A percentile compares a stretch with the other conserved stretches of the same genome.
Evolutionary conservation across 129 eudicot species (phyloP).

Genomic region (Tanacetum coccineum): DNA sequence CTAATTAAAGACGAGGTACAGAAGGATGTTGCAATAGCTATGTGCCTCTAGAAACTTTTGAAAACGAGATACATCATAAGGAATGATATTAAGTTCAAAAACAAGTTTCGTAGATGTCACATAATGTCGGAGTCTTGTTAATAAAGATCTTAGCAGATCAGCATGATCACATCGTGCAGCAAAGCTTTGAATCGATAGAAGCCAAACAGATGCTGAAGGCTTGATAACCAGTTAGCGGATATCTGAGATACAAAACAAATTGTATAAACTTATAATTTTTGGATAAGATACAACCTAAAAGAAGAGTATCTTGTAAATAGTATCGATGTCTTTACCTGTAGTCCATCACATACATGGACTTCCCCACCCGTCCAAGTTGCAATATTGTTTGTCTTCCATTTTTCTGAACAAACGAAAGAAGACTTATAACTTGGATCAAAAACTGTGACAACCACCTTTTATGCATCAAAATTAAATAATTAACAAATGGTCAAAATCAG

Average conservation of each 20-base stretch:
- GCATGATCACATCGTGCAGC: slow-evolving; percentile 68
- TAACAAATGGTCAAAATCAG: not conserved
- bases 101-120: not conserved
- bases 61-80: slow-evolving; percentile 26
- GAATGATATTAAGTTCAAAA: slow-evolving; percentile 18
- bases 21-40: not conserved
- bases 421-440: not conserved
- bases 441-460: not conserved
- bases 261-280: not conserved
- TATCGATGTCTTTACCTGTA: slow-evolving; percentile 51
- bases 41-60: slow-evolving; percentile 12
- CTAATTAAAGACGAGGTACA: not conserved
- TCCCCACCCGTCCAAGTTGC: slow-evolving; percentile 84
- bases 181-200: slow-evolving; percentile 88
- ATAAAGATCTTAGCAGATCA: not conserved
- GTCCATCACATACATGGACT: slow-evolving; percentile 81
- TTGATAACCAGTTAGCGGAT: slow-evolving; percentile 89
- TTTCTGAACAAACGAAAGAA: slow-evolving; percentile 35
- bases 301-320: not conserved
- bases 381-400: slow-evolving; percentile 78
- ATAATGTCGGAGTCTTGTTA: slow-evolving; percentile 1
- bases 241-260: slow-evolving; percentile 50
- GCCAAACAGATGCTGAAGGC: slow-evolving; percentile 97
- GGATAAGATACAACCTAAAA: not conserved
- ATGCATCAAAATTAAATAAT: too few relatives aligned